Conservation (phyloP, 2,329 filamentous ascomycete species). For the Acrocalymma vagum region DNA sequence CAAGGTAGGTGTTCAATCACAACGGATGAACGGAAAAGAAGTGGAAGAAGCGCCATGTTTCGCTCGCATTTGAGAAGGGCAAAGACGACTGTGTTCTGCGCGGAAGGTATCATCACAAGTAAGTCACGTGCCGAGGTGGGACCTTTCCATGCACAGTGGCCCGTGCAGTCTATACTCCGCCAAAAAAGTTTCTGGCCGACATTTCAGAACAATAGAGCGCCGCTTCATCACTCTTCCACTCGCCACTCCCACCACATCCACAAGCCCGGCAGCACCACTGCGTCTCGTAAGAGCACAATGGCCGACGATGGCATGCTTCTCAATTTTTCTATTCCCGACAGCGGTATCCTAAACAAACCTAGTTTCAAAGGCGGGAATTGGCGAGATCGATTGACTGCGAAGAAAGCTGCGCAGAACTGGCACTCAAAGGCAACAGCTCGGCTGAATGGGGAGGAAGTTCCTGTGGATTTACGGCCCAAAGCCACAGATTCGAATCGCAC, state of each 20-base stretch:
- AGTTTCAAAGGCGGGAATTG: conserved; percentile 90
- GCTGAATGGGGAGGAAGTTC: conserved; percentile 34
- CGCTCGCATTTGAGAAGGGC: conserved; percentile 19
- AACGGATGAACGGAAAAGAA: conserved; percentile 13
- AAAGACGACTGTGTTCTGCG: conserved; percentile 32
- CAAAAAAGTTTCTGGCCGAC: conserved; percentile 23
- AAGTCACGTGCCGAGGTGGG: conserved; percentile 24
- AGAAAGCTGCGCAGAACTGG: conserved; percentile 69
- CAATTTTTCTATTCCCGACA: conserved; percentile 84
- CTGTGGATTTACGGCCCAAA: conserved; percentile 20
- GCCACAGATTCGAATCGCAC: conserved; percentile 41
- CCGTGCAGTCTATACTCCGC: conserved; percentile 19
- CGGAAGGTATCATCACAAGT: conserved; percentile 28
- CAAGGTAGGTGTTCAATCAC: conserved; percentile 9
- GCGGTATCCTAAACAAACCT: conserved; percentile 67
- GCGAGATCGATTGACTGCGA: conserved; percentile 85
- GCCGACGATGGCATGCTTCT: conserved; percentile 94
- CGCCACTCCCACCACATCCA: conserved; percentile 1
- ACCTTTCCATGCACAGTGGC: conserved; percentile 12
- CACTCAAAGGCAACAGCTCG: conserved; percentile 53
- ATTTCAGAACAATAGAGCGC: no score
- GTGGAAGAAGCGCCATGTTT: conserved; percentile 23
- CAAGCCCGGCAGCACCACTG: no score
- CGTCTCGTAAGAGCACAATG: conserved; percentile 73
- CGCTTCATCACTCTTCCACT: no score